A percentile compares a stretch with the other conserved stretches of the same genome.
These are phyloP conservation scores for Syncephalis fuscata DNA, from an alignment of 371 early-diverging fungal species.

Conservation along the genomic window DNA sequence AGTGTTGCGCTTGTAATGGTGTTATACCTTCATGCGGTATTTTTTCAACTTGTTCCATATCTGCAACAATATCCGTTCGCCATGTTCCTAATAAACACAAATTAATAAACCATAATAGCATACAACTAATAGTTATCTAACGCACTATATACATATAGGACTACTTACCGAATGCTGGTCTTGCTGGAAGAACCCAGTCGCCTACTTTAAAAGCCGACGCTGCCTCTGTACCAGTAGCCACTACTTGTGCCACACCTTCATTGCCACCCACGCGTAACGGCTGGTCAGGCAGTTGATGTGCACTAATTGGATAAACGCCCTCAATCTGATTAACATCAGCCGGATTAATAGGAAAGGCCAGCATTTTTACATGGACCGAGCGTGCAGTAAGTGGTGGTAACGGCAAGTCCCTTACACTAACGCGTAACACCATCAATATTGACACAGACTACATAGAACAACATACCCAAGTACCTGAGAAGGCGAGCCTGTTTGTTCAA, in stretches of 20 bases:
- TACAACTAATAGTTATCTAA: too few relatives aligned
- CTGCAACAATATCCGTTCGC: slow-evolving; percentile 52
- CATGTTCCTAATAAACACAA: slow-evolving; percentile 53
- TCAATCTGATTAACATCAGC: slow-evolving; percentile 91
- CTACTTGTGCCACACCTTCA: slow-evolving; percentile 18
- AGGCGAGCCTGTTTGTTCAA: too few relatives aligned
- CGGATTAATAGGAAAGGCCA: slow-evolving; percentile 87
- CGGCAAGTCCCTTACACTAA: neutral
- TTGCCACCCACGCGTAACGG: slow-evolving; percentile 8
- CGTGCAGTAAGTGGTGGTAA: slow-evolving; percentile 11
- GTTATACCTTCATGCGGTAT: slow-evolving; percentile 26
- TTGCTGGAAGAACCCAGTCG: slow-evolving; percentile 69
- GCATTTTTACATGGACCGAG: slow-evolving; percentile 47
- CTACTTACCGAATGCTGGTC: slow-evolving; percentile 26
- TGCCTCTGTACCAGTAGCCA: slow-evolving; percentile 13
- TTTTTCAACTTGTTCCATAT: slow-evolving; percentile 16
- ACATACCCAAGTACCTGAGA: too few relatives aligned
- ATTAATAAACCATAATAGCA: too few relatives aligned
- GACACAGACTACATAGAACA: too few relatives aligned
- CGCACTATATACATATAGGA: neutral
- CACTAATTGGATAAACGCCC: slow-evolving; percentile 61
- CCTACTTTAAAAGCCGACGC: slow-evolving; percentile 14
- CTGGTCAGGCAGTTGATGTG: too few relatives aligned
- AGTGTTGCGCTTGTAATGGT: slow-evolving; percentile 46
- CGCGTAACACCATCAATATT: too few relatives aligned